Conservation (phyloP, 257 asterid species). For the Galeopsis tetrahit region DNA sequence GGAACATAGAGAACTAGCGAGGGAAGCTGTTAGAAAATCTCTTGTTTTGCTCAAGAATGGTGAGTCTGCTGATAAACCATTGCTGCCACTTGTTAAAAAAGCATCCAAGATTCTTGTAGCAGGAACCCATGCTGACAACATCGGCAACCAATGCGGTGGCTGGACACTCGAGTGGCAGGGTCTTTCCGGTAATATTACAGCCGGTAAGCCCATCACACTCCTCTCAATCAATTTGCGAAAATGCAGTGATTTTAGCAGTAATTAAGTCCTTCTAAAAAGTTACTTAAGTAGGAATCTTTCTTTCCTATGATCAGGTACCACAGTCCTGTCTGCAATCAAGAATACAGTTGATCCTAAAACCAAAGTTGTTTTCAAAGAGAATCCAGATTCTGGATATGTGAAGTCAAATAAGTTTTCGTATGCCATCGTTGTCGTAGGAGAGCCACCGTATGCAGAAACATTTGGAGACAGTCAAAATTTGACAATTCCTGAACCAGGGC, state of each 20-base stretch:
- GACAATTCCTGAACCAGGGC: conserved; percentile 47
- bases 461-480: conserved; percentile 49
- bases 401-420: conserved; percentile 41
- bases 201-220: conserved; percentile 35
- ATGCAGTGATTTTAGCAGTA: no score
- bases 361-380: conserved; percentile 40
- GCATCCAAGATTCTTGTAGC: conserved; percentile 52
- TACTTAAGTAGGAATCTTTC: not conserved
- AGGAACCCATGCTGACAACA: conserved; percentile 52
- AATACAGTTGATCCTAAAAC: conserved; percentile 46
- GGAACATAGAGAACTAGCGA: conserved; percentile 58
- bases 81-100: conserved; percentile 53
- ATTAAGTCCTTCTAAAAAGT: not conserved
- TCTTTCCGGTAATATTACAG: conserved; percentile 49
- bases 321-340: conserved; percentile 45
- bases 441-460: conserved; percentile 54
- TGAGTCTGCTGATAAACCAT: conserved; percentile 32
- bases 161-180: conserved; percentile 68
- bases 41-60: conserved; percentile 65
- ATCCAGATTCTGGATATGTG: conserved; percentile 36
- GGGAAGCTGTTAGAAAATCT: conserved; percentile 61
- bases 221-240: not conserved
- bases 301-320: conserved; percentile 42
- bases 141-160: conserved; percentile 62
- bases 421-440: conserved; percentile 62